These are phyloP conservation scores for Punica granatum DNA, from an alignment of 345 rosid species.

Conservation along the genomic window DNA sequence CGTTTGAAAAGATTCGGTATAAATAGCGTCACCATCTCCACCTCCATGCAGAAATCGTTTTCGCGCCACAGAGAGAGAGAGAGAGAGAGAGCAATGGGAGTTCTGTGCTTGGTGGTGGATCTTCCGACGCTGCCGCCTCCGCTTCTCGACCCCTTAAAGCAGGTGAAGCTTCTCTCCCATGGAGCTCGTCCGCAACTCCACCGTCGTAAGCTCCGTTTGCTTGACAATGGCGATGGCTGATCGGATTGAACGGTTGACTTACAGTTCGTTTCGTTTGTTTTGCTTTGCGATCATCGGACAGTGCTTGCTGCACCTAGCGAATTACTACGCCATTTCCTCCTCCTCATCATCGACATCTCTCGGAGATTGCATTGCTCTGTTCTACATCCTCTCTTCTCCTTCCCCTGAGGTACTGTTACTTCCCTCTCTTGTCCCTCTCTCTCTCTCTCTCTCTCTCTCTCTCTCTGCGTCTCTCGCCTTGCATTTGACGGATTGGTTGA, in stretches of 20 bases:
- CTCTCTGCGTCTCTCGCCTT: background rate
- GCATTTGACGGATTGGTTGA: background rate
- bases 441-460: background rate
- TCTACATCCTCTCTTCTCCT: slow-evolving; percentile 47
- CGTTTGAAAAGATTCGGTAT: too few species aligned
- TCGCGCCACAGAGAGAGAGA: too few species aligned
- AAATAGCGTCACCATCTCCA: background rate
- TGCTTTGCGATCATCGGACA: slow-evolving; percentile 12
- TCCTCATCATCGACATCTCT: slow-evolving; percentile 27
- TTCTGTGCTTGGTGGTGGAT: slow-evolving; percentile 66
- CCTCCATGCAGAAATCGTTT: too few species aligned
- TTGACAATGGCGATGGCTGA: background rate
- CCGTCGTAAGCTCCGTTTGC: background rate
- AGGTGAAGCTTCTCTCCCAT: slow-evolving; percentile 27
- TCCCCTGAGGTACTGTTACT: slow-evolving; percentile 41
- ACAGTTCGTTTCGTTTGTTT: slow-evolving; percentile 6
- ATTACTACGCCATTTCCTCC: slow-evolving; percentile 50
- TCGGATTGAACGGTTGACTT: slow-evolving; percentile 10
- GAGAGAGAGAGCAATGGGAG: slow-evolving; percentile 49
- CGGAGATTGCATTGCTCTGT: slow-evolving; percentile 56
- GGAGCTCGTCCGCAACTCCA: background rate
- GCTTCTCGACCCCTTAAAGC: slow-evolving; percentile 50
- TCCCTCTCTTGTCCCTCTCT: background rate
- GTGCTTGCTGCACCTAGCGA: slow-evolving; percentile 67
- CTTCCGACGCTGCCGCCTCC: slow-evolving; percentile 54